A percentile compares a stretch with the other conserved stretches of the same genome.
Conservation (phyloP, 257 asterid genomes). For the Plantago major region DNA sequence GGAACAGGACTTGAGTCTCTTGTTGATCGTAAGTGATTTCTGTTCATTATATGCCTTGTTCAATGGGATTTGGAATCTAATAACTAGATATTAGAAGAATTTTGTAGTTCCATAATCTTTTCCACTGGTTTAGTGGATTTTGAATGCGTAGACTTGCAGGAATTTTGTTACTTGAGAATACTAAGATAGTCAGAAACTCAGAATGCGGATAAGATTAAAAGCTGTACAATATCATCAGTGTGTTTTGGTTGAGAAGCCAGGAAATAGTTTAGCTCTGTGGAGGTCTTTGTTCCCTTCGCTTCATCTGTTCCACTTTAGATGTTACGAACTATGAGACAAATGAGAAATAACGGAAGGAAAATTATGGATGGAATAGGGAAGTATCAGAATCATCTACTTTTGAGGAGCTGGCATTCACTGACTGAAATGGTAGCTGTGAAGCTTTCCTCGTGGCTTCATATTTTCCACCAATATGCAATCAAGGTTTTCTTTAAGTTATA, state of each 20-base stretch:
- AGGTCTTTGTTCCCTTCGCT: neutral
- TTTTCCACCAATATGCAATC: neutral
- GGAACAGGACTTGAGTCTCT: slow-evolving; percentile 80
- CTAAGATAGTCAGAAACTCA: neutral
- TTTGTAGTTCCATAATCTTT: too few species aligned
- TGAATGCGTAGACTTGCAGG: neutral
- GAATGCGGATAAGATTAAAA: neutral
- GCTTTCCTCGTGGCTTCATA: too few species aligned
- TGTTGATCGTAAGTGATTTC: slow-evolving; percentile 65
- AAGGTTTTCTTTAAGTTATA: too few species aligned
- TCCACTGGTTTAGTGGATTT: too few species aligned
- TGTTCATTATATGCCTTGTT: slow-evolving; percentile 14
- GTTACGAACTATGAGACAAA: too few species aligned
- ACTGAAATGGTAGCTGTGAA: too few species aligned
- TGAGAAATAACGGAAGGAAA: too few species aligned
- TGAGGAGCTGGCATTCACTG: too few species aligned
- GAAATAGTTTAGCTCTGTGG: neutral
- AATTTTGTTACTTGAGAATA: neutral
- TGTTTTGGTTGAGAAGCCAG: neutral
- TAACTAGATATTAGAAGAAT: neutral
- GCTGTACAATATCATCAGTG: too few species aligned
- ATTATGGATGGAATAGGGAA: too few species aligned
- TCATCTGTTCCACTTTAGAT: too few species aligned
- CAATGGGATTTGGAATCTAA: neutral
- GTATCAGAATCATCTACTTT: too few species aligned